Percentiles rank a stretch among this genome's conserved stretches.
phyloP scores from a whole-genome alignment of 345 rosid species.

The Salix caprea region DNA sequence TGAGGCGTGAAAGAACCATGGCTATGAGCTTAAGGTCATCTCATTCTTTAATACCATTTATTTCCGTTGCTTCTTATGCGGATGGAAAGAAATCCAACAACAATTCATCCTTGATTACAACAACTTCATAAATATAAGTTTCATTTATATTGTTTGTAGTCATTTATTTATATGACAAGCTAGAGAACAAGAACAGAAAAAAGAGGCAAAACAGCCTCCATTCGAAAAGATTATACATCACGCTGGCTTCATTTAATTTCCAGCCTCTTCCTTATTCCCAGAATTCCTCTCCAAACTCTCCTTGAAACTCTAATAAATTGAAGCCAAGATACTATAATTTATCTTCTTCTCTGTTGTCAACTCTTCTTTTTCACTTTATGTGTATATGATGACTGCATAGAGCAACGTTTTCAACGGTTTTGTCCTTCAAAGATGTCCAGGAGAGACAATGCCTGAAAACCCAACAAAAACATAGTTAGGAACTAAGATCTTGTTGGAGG shows the following conservation, averaged over 20 bases:
- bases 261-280: background rate
- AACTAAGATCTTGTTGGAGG: background rate
- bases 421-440: slow-evolving; percentile 79
- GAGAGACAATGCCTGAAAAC: slow-evolving; percentile 71
- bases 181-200: background rate
- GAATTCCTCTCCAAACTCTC: background rate
- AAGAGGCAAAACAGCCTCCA: slow-evolving; percentile 6
- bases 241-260: background rate
- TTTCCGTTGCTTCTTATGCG: background rate
- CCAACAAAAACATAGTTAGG: background rate
- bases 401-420: slow-evolving; percentile 30
- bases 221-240: slow-evolving; percentile 17
- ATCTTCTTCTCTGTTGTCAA: background rate
- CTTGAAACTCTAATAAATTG: background rate
- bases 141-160: background rate
- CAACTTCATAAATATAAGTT: background rate
- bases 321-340: background rate
- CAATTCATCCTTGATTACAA: background rate
- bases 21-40: background rate
- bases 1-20: background rate
- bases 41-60: background rate
- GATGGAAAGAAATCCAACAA: background rate
- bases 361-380: background rate
- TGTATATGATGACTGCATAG: slow-evolving; percentile 8
- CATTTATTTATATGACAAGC: slow-evolving; percentile 17